Conservation (phyloP, 2,329 filamentous ascomycete genomes). For the Camillea tinctor region DNA sequence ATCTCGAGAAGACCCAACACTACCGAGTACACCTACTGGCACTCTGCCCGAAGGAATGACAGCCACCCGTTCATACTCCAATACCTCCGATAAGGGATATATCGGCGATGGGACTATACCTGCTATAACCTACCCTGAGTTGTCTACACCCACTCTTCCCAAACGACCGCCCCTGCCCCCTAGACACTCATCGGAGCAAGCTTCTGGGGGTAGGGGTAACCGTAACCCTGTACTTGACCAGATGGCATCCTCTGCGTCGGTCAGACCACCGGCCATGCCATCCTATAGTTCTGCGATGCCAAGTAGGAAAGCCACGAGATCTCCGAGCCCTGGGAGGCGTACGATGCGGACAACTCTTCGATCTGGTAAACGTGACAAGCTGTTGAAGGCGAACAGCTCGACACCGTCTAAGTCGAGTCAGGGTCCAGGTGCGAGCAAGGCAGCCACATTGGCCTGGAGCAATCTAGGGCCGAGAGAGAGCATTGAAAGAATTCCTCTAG, state of each 20-base stretch:
- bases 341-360: constrained; percentile 62
- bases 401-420: constrained; percentile 44
- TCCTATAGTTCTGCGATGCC: constrained; percentile 32
- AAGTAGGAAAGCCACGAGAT: constrained; percentile 41
- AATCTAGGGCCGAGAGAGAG: constrained; percentile 43
- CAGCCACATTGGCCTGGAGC: constrained; percentile 63
- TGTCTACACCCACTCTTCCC: constrained; percentile 67
- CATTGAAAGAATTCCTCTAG: constrained; percentile 24
- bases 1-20: constrained; percentile 48
- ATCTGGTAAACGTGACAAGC: constrained; percentile 46
- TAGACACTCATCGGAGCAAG: constrained; percentile 51
- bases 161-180: constrained; percentile 56
- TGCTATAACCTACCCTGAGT: constrained; percentile 73
- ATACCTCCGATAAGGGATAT: constrained; percentile 50
- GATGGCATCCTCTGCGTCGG: constrained; percentile 26
- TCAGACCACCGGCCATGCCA: constrained; percentile 27
- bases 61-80: constrained; percentile 15
- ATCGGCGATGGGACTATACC: constrained; percentile 82
- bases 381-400: constrained; percentile 39
- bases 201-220: constrained; percentile 39
- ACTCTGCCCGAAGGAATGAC: constrained; percentile 16
- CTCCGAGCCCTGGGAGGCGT: constrained; percentile 60
- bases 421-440: constrained; percentile 57
- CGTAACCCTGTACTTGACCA: constrained; percentile 23
- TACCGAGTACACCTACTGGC: constrained; percentile 28